Evolutionary conservation across 139 green algal species (phyloP), one percentile per base, ranked within the genome.

Genomic region (Chlorella sp.): DNA sequence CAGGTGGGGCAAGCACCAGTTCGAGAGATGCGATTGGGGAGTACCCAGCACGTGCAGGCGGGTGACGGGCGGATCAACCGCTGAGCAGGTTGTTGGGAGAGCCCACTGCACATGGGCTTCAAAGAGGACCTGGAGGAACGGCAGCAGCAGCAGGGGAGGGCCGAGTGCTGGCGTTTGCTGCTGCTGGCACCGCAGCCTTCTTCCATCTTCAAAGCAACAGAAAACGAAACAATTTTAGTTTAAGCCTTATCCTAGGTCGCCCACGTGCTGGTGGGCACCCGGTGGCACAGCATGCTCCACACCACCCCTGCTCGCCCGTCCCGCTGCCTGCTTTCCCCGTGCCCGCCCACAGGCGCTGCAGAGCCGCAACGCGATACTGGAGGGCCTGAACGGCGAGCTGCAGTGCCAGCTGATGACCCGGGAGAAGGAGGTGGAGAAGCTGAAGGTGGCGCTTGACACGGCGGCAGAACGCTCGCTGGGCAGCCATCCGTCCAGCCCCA

Each of bases 371-470:
- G 64, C 76, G 53, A 88, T 93, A 28, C 91, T 93, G 85, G 89
- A 93, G 68, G 75, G 77, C 36, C 82, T 91, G 64, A 93, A 93
- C 81, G 61, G 28, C 39, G 89, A 92, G 53, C 83, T 93, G 77
- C 82, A 93, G 78, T 0, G 18, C 26, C 48, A 90, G 76, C 61
- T 93, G 76, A 57, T 92, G 5, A 42, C 66, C 48, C 82, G 53
- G 84, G 91, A 93, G 83, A 64, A 30, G 32, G 89, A 93, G 57
- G 68, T 93, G 60, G 78, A 93, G 64, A 71, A 85, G 40, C 88
- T 93, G 15, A 93, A 93, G 39, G 24, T 89, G 40, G 84, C 84
- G 40, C 84, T 88, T 66, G 84, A 88, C 24, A 30, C 32, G 16
- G 66, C 84, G 37, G 84, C 84, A 18, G 84, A 88, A 68, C 84